Base-by-base conservation (phyloP, 352 stramenopile species). In the Phytophthora uliginosa region DNA sequence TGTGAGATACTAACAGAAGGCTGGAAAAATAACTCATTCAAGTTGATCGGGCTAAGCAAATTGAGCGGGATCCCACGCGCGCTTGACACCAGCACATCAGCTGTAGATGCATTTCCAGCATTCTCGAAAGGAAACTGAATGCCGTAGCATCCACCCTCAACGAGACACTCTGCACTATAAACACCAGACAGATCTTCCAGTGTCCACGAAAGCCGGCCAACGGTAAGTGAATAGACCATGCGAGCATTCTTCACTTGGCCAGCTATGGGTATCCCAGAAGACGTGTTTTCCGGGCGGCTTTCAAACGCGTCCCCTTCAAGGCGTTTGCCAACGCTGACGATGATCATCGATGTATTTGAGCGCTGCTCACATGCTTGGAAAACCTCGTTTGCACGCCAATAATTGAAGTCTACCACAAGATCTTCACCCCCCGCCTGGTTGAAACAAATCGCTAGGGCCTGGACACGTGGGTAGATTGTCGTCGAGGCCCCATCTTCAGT, bases 201-300 rank as follows among this genome's bases (percentile, higher is more conserved):
- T 51, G 0, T 42, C 59, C 66, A 77, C n/a, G 70, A 73, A 34
- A 71, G 59, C 9, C 68, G 57, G 4, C 70, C 70, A 9, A 77
- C 42, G 13, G 70, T 73, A 17, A 77, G 28, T 13, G 64, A 73
- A 45, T 69, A 74, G 12, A 74, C 42, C 28, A 74, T 54, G 3
- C 42, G 42, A 66, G 57, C 64, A 9, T 71, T 66, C 26, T 56
- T 34, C 17, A 61, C 31, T 60, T 47, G 47, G 7, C 45, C 55
- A 12, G 12, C 18, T 54, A 20, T 13, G 40, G 40, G 18, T 7
- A 48, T 15, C 40, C 40, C 40, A 48, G 40, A 15, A 40, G 8
- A 5, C 13, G 34, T 13, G 9, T 40, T 48, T 18, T 17, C 15
- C 7, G 40, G 40, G 40, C 15, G 40, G 4, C 24, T 28, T 47